phyloP scores from a whole-genome alignment of 163 green algal genomes.

The Volvox carteri region DNA sequence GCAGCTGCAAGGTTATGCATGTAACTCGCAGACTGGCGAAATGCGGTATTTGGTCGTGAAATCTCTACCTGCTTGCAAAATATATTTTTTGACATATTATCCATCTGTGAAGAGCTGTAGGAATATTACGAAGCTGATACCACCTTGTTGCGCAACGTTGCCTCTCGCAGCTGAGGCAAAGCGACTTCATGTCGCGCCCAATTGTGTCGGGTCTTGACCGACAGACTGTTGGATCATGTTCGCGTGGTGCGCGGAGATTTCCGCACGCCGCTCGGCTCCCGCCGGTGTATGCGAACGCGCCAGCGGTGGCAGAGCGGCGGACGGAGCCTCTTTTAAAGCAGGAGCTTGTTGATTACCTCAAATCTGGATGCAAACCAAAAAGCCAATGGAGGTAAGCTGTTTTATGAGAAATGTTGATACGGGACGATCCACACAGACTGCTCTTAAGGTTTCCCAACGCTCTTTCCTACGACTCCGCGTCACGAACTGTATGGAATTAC shows the following conservation, averaged over 20 bases:
- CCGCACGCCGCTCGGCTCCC: slow-evolving; percentile 3
- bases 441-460: too few species aligned
- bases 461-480: too few species aligned
- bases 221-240: neutral
- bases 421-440: neutral
- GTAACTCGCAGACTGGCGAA: too few species aligned
- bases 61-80: neutral
- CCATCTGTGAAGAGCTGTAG: neutral
- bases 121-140: slow-evolving; percentile 5
- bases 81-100: neutral
- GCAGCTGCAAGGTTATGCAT: neutral
- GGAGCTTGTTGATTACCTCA: slow-evolving; percentile 87
- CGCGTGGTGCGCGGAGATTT: neutral
- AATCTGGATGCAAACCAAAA: slow-evolving; percentile 87
- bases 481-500: too few species aligned
- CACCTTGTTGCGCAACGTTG: neutral
- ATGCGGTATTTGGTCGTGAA: too few species aligned
- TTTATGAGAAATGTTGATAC: neutral
- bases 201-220: neutral
- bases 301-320: slow-evolving; percentile 41
- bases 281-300: slow-evolving; percentile 50
- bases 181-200: slow-evolving; percentile 15
- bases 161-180: neutral
- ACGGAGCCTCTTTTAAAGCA: slow-evolving; percentile 63
- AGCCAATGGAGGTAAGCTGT: slow-evolving; percentile 82